phyloP scores from a whole-genome alignment of 2,329 filamentous ascomycete genomes.

The Aureobasidium melanogenum region DNA sequence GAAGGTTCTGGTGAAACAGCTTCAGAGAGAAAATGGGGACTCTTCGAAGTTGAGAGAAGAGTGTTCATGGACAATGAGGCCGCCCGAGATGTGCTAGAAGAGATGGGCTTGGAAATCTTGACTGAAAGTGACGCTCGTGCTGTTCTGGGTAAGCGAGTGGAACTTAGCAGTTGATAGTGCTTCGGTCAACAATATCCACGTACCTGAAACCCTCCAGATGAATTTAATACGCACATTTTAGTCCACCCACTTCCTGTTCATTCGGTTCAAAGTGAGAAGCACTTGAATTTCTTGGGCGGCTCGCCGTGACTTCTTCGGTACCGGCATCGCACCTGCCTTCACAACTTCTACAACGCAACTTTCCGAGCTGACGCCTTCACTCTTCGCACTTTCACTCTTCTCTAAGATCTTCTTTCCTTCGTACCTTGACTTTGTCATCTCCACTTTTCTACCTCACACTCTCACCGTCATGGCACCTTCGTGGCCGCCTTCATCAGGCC shows the following conservation, averaged over 20 bases:
- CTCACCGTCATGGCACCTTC: background rate
- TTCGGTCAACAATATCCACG: background rate
- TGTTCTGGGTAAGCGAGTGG: constrained; percentile 59
- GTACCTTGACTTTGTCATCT: background rate
- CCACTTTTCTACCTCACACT: background rate
- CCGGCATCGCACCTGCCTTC: background rate
- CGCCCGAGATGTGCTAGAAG: constrained; percentile 47
- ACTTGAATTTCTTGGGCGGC: background rate
- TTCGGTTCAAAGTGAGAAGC: background rate
- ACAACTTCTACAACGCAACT: background rate
- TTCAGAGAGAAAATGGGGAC: constrained; percentile 22
- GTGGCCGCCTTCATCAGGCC: background rate
- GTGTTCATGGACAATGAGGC: constrained; percentile 39
- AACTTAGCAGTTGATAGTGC: constrained; percentile 34
- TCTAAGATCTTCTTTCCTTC: background rate
- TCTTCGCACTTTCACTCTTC: background rate
- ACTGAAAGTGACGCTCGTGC: constrained; percentile 57
- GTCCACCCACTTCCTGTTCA: background rate
- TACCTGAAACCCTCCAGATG: background rate
- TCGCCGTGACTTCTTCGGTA: background rate
- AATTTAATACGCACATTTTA: background rate
- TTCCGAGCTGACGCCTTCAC: background rate
- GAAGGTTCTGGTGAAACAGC: constrained; percentile 13
- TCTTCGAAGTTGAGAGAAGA: constrained; percentile 39
- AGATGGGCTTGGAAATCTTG: constrained; percentile 51